phyloP scores from a whole-genome alignment of 2,329 filamentous ascomycete genomes.

The Sclerotinia nivalis region DNA sequence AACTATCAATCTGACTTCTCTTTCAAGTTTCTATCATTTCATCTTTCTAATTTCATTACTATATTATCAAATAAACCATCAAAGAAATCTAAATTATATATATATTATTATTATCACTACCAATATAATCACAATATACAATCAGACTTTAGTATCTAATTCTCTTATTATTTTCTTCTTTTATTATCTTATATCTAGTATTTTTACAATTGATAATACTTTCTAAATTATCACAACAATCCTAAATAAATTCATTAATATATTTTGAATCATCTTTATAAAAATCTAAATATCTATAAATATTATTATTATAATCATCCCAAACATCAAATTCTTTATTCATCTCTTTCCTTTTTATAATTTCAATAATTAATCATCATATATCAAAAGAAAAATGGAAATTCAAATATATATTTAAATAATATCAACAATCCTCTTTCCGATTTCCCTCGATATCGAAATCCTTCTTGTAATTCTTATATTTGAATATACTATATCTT shows the following conservation, averaged over 20 bases:
- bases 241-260: neutral
- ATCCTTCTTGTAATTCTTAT: neutral
- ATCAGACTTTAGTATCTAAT: neutral
- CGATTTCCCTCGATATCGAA: neutral
- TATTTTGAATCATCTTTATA: neutral
- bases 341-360: neutral
- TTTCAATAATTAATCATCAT: neutral
- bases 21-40: too few species aligned
- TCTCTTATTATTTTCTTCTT: neutral
- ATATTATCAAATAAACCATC: too few species aligned
- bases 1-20: neutral
- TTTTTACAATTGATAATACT: neutral
- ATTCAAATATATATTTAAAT: neutral
- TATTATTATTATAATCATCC: neutral
- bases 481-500: neutral
- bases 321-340: neutral
- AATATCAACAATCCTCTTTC: neutral
- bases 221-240: neutral
- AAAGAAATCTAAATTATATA: neutral
- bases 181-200: neutral
- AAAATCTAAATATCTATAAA: neutral
- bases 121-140: neutral
- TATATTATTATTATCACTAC: rapidly evolving
- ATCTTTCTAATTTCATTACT: too few species aligned
- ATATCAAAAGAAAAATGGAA: neutral